Base-by-base conservation (phyloP, 129 eudicot species). In the Artemisia argyi region DNA sequence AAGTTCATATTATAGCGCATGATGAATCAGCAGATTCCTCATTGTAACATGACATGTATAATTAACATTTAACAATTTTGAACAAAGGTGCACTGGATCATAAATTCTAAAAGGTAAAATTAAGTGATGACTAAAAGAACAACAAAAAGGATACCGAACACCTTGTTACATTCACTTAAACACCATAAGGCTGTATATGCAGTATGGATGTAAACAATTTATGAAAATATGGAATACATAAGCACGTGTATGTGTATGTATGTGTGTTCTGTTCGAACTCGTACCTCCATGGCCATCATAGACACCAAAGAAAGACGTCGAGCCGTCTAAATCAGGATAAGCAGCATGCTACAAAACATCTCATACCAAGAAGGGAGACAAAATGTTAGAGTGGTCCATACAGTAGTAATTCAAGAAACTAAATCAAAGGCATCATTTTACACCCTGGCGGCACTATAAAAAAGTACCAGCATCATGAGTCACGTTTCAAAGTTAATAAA, bases 221-320 rank as follows among this genome's bases (percentile, higher is more conserved):
- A 76, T 66, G 12, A 60, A 30, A 51, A 26, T 13, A 74, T 20
- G 22, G 13, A 65, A 35, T 65, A 65, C 18, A 26, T 47, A 42
- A n/a, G 59, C 44, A 28, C 18, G 35, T 56, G 20, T 60, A 9
- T 26, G 17, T 4, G 32, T 28, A 5, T 17, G 46, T n/a, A n/a
- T n/a, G n/a, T n/a, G n/a, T 30, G n/a, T 53, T 24, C 64, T 15
- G 72, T 28, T 66, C 61, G 49, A 61, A 76, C 16, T 42, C 71
- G 72, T 89, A 89, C 96, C 96, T 73, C 98, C 98, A 82, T 89
- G 98, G 82, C 98, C 98, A 83, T 92, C 98, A 76, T 89, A 92
- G 67, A 92, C 96, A 69, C 89, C 96, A 74, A 89, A 92, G 81
- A 89, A 92, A 64, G 98, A 87, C 7, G 98, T 92, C 14, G 88